Evolutionary conservation across 495 filamentous ascomycete genomes (phyloP).

Genomic region (Podospora fimiseda): DNA sequence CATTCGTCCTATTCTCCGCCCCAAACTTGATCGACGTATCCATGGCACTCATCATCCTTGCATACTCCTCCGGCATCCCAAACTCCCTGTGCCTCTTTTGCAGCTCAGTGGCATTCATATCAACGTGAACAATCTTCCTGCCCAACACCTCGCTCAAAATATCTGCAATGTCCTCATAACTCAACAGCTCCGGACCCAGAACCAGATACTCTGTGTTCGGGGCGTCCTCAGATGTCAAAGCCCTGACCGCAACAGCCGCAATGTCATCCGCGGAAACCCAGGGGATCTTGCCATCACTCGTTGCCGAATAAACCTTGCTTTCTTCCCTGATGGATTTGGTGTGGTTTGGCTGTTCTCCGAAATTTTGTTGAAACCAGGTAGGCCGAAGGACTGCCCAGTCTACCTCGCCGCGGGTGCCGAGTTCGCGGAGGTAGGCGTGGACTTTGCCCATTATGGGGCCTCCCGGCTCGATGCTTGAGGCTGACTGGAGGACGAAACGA

Average conservation of each 20-base stretch:
- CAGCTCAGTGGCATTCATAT: slow-evolving; percentile 30
- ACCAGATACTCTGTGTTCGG: slow-evolving; percentile 41
- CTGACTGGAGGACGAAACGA: slow-evolving; percentile 42
- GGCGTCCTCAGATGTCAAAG: slow-evolving; percentile 33
- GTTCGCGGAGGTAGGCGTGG: slow-evolving; percentile 32
- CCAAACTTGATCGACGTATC: slow-evolving; percentile 33
- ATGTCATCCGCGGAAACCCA: slow-evolving; percentile 46
- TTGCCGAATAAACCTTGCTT: slow-evolving; percentile 39
- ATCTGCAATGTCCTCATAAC: slow-evolving; percentile 39
- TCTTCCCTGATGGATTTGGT: slow-evolving; percentile 33
- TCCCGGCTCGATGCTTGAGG: slow-evolving; percentile 30
- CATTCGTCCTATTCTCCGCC: slow-evolving; percentile 34
- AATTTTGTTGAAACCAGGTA: slow-evolving; percentile 43
- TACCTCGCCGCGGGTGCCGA: slow-evolving; percentile 32
- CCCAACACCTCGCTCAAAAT: slow-evolving; percentile 35
- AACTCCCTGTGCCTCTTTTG: slow-evolving; percentile 14
- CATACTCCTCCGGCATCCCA: slow-evolving; percentile 33
- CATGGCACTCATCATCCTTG: slow-evolving; percentile 28
- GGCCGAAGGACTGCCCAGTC: slow-evolving; percentile 39
- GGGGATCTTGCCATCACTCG: slow-evolving; percentile 37
- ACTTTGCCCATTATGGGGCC: slow-evolving; percentile 32
- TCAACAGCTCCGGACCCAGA: slow-evolving; percentile 41
- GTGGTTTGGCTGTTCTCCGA: slow-evolving; percentile 25
- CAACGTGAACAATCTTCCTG: slow-evolving; percentile 38
- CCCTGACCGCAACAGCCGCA: slow-evolving; percentile 38